These are phyloP conservation scores for Chamaecrista fasciculata DNA, from an alignment of 306 rosid species.

Conservation along the genomic window DNA sequence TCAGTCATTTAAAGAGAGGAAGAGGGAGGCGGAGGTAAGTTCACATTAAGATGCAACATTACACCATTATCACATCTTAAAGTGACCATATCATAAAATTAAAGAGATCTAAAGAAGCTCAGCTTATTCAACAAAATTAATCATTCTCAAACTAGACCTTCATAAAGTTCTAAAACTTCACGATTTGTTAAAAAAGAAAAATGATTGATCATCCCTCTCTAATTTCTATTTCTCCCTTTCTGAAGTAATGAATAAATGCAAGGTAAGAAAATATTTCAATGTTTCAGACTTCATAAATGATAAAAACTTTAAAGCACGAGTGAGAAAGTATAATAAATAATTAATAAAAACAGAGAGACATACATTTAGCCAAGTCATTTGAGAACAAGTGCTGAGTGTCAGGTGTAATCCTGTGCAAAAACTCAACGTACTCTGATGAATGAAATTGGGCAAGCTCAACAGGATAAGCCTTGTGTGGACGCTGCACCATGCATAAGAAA, in stretches of 20 bases:
- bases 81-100: neutral
- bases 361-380: slow-evolving; percentile 76
- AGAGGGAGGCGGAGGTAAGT: neutral
- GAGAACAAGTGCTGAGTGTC: slow-evolving; percentile 81
- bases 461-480: slow-evolving; percentile 98
- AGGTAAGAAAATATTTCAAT: neutral
- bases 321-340: neutral
- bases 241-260: neutral
- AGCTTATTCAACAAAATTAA: neutral
- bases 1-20: slow-evolving; percentile 9
- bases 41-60: neutral
- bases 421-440: slow-evolving; percentile 87
- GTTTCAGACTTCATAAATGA: neutral
- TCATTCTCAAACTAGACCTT: slow-evolving; percentile 20
- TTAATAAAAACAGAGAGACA: neutral
- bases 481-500: slow-evolving; percentile 51
- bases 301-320: neutral
- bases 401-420: slow-evolving; percentile 89
- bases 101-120: slow-evolving; percentile 4
- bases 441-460: slow-evolving; percentile 99
- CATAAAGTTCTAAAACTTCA: neutral
- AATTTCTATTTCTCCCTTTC: neutral
- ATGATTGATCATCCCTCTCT: neutral
- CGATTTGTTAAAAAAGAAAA: neutral
- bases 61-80: neutral